Base-by-base conservation (phyloP, 805 yeast species). In the Yarrowia osloensis region DNA sequence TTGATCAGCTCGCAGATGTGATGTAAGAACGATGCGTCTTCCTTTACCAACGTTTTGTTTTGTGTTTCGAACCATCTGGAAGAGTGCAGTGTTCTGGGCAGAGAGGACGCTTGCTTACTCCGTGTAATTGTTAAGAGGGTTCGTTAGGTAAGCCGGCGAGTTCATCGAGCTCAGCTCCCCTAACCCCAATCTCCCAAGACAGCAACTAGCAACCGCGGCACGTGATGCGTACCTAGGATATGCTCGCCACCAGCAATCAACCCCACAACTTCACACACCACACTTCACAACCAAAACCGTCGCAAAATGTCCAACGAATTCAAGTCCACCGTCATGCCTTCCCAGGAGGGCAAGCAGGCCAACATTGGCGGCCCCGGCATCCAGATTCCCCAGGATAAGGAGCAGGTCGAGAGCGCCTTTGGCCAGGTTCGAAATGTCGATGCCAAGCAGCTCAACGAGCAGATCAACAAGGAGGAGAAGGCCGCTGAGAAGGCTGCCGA, bases 401-500 rank as follows among this genome's bases (percentile, higher is more conserved):
- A 47, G 49, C 59, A 49, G 67, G 9, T 47, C 19, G 67, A 47
- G 57, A 28, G 40, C 17, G 67, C 59, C 39, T 63, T 63, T 31
- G 59, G 59, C 49, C 59, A 63, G 67, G 39, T 63, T n/a, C 57
- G 67, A 63, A 63, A 63, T n/a, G 67, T 63, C 42, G 67, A 63
- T 21, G 59, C 67, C 59, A 63, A 63, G 59, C 37, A 47, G 59
- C 59, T 63, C 59, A 63, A 63, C 22, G 67, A 63, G 59, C 33
- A 47, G 35, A 63, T 49, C 8, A 19, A 24, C 49, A 50, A 37
- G 47, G 59, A 49, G 39, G 61, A 62, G 67, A 35, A 52, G 59
- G 40, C 61, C 21, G 59, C 49, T 2, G 28, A 63, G 40, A 13
- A 26, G 26, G 49, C 57, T n/a, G 21, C 19, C 13, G 46, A 47